Conservation (phyloP, 2,329 filamentous ascomycete species). For the Cladophialophora carrionii region DNA sequence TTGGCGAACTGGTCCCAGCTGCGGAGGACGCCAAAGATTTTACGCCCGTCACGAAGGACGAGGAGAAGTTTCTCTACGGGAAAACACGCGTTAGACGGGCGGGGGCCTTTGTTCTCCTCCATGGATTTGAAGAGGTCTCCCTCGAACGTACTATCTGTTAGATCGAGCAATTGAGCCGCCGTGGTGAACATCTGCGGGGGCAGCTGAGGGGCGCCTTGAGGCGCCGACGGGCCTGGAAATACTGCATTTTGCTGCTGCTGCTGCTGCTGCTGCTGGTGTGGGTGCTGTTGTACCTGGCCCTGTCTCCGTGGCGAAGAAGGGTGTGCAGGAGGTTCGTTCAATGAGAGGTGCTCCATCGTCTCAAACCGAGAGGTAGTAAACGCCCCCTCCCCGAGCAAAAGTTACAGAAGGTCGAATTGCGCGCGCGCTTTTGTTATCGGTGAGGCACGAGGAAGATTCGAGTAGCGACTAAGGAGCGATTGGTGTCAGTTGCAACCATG, state of each 20-base stretch:
- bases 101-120: neutral
- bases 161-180: constrained; percentile 88
- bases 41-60: constrained; percentile 87
- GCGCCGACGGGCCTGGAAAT: constrained; percentile 31
- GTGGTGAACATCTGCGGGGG: constrained; percentile 97
- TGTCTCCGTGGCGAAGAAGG: constrained; percentile 26
- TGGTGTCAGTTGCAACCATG: constrained; percentile 17
- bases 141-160: constrained; percentile 84
- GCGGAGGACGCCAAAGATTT: constrained; percentile 86
- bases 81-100: neutral
- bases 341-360: constrained; percentile 41
- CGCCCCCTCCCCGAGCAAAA: too few species aligned
- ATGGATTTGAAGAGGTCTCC: too few species aligned
- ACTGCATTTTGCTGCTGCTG: constrained; percentile 26
- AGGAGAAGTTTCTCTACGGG: constrained; percentile 86
- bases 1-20: constrained; percentile 99
- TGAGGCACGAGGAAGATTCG: constrained; percentile 8
- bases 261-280: constrained; percentile 19
- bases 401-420: neutral
- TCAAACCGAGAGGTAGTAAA: neutral
- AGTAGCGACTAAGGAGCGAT: neutral
- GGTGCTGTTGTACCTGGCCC: constrained; percentile 29
- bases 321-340: constrained; percentile 36
- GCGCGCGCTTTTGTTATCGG: constrained; percentile 1
- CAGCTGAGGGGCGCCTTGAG: constrained; percentile 52